Percentiles rank a stretch among this genome's conserved stretches.
These are phyloP conservation scores for Graphiopsis chlorocephala DNA, from an alignment of 2,329 filamentous ascomycete species.

Conservation along the genomic window DNA sequence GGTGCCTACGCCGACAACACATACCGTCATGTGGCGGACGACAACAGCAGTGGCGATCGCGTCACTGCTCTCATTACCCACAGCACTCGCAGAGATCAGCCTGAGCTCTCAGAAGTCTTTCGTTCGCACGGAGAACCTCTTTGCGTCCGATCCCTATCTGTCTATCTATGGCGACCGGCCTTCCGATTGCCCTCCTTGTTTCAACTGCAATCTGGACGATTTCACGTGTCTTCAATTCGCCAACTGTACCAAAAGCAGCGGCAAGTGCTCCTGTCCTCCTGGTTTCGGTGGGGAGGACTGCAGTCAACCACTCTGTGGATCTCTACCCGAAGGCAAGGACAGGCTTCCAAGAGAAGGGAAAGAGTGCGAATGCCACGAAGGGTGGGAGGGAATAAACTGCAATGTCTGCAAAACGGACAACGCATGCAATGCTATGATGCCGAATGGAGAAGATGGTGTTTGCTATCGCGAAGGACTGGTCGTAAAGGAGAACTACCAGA, in stretches of 20 bases:
- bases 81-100: slow-evolving; percentile 19
- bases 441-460: slow-evolving; percentile 73
- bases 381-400: slow-evolving; percentile 97
- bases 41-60: slow-evolving; percentile 22
- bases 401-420: slow-evolving; percentile 81
- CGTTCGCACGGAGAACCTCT: slow-evolving; percentile 15
- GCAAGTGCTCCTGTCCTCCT: slow-evolving; percentile 86
- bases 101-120: slow-evolving; percentile 11
- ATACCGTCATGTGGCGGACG: slow-evolving; percentile 27
- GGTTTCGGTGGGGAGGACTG: slow-evolving; percentile 96
- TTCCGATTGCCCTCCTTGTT: slow-evolving; percentile 79
- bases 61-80: slow-evolving; percentile 26
- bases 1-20: slow-evolving; percentile 8
- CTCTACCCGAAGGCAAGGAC: slow-evolving; percentile 75
- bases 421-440: slow-evolving; percentile 86
- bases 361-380: slow-evolving; percentile 81
- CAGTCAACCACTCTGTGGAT: slow-evolving; percentile 84
- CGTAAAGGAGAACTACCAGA: slow-evolving; percentile 93
- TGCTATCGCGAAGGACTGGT: slow-evolving; percentile 91
- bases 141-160: slow-evolving; percentile 35
- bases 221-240: slow-evolving; percentile 91
- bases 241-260: slow-evolving; percentile 82
- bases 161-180: slow-evolving; percentile 71
- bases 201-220: slow-evolving; percentile 94
- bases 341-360: slow-evolving; percentile 70